Conservation (phyloP, 75 land plant species). For the Cupressus sempervirens region DNA sequence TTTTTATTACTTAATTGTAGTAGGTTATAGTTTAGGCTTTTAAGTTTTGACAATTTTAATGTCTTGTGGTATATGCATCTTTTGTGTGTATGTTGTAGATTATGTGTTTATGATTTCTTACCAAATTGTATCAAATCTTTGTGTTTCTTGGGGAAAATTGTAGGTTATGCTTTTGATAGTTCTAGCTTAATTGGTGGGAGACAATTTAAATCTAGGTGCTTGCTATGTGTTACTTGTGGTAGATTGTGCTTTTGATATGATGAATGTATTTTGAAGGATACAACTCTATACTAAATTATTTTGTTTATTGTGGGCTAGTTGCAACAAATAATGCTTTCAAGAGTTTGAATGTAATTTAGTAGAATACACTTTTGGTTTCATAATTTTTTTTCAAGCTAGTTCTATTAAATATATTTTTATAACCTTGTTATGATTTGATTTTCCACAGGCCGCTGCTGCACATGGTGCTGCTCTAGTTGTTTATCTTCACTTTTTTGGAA, state of each 20-base stretch:
- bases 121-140: background rate
- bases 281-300: background rate
- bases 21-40: background rate
- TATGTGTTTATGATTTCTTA: background rate
- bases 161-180: background rate
- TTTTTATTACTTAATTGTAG: background rate
- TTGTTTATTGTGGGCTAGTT: background rate
- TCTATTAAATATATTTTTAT: constrained; percentile 68
- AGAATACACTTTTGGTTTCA: background rate
- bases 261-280: background rate
- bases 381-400: background rate
- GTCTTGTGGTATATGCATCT: background rate
- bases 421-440: constrained; percentile 48
- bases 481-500: constrained; percentile 36
- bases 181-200: background rate
- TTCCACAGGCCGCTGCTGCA: constrained; percentile 26
- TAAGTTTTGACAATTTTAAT: too few relatives aligned
- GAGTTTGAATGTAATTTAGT: background rate
- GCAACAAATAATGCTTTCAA: background rate
- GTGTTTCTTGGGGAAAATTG: background rate
- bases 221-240: background rate
- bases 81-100: background rate
- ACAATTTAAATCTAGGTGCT: background rate
- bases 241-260: background rate
- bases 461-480: constrained; percentile 49